A percentile compares a stretch with the other conserved stretches of the same genome.
phyloP scores from a whole-genome alignment of 2,329 filamentous ascomycete genomes.

The Clonostachys rhizophaga region DNA sequence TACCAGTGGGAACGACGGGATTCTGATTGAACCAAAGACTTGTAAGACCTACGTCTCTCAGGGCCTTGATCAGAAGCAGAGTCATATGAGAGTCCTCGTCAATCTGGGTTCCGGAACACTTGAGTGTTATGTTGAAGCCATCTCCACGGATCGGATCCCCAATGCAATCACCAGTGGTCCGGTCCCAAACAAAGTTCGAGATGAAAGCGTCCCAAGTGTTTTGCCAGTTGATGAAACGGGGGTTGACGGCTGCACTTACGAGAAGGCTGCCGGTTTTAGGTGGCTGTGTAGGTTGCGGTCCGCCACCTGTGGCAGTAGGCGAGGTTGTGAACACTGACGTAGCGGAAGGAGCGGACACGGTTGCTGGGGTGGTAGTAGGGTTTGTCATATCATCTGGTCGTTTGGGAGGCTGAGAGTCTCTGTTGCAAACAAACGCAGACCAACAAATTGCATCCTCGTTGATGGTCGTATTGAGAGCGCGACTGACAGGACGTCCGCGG shows the following conservation, averaged over 20 bases:
- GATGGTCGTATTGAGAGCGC: constrained; percentile 29
- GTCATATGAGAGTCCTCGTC: constrained; percentile 32
- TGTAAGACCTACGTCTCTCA: constrained; percentile 27
- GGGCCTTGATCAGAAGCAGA: constrained; percentile 29
- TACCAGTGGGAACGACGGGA: constrained; percentile 23
- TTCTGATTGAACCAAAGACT: constrained; percentile 34
- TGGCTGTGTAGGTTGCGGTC: constrained; percentile 20
- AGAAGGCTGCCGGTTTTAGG: constrained; percentile 21
- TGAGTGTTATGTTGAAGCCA: constrained; percentile 28
- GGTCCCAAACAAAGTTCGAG: constrained; percentile 33
- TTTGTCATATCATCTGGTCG: constrained; percentile 26
- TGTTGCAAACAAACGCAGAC: constrained; percentile 35
- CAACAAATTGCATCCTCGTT: constrained; percentile 29
- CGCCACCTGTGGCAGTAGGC: constrained; percentile 13
- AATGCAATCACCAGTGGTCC: constrained; percentile 24
- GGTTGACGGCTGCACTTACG: constrained; percentile 23
- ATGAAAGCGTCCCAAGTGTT: constrained; percentile 30
- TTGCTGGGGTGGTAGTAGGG: constrained; percentile 24
- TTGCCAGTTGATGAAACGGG: constrained; percentile 32
- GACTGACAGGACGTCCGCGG: constrained; percentile 29
- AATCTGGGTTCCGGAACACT: constrained; percentile 27
- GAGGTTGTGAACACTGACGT: constrained; percentile 22
- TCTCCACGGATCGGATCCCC: constrained; percentile 21
- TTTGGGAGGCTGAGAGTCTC: constrained; percentile 21
- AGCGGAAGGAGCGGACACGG: constrained; percentile 20